These are phyloP conservation scores for Colletotrichum lindemuthianum DNA, from an alignment of 2,329 filamentous ascomycete genomes.

Conservation along the genomic window DNA sequence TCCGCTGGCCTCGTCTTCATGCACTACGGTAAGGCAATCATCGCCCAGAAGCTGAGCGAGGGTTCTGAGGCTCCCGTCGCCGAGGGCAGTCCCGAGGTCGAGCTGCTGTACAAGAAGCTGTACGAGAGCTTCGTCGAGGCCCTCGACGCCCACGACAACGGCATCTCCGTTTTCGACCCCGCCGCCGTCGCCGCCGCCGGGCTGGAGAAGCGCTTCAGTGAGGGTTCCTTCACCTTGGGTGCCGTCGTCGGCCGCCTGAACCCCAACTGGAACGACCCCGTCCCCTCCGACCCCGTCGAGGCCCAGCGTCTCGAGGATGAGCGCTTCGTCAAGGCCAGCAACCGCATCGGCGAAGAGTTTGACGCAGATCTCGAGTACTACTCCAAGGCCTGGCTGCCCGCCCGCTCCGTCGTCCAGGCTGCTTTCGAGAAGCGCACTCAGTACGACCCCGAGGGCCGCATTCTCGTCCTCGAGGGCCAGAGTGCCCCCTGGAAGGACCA, in stretches of 20 bases:
- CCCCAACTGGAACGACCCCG: slow-evolving; percentile 79
- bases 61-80: slow-evolving; percentile 59
- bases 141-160: slow-evolving; percentile 97
- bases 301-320: slow-evolving; percentile 82
- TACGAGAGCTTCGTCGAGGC: slow-evolving; percentile 96
- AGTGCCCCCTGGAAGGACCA: slow-evolving; percentile 97
- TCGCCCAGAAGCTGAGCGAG: slow-evolving; percentile 65
- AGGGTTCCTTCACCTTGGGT: slow-evolving; percentile 85
- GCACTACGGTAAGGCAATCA: slow-evolving; percentile 90
- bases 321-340: slow-evolving; percentile 80
- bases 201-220: slow-evolving; percentile 83
- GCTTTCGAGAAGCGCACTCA: slow-evolving; percentile 77
- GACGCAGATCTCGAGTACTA: slow-evolving; percentile 82
- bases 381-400: slow-evolving; percentile 83
- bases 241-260: slow-evolving; percentile 86
- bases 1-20: slow-evolving; percentile 95
- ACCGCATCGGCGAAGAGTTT: slow-evolving; percentile 91
- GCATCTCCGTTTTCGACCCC: slow-evolving; percentile 84
- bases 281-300: slow-evolving; percentile 60
- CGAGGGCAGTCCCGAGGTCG: slow-evolving; percentile 73
- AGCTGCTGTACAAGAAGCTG: slow-evolving; percentile 84
- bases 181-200: slow-evolving; percentile 74
- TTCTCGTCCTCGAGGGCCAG: slow-evolving; percentile 81
- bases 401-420: slow-evolving; percentile 78
- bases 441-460: slow-evolving; percentile 77